Evolutionary conservation across 805 yeast species (phyloP), one percentile per base, ranked within the genome.

Genomic region (Wickerhamiella hasegawae): DNA sequence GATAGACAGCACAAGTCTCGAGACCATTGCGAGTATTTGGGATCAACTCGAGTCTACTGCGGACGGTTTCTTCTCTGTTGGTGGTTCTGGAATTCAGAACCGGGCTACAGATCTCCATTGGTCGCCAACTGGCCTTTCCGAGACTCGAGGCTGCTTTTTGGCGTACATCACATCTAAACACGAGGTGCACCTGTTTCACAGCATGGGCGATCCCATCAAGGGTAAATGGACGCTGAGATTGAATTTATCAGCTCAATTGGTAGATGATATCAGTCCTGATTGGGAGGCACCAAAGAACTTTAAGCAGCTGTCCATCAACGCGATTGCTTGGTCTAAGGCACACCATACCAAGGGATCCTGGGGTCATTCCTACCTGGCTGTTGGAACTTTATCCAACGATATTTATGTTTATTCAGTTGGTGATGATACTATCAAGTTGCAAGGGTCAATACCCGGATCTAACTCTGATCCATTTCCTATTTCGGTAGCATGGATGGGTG

Each of bases 101-200:
- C n/a, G n/a, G n/a, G 31, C 30, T 4, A 28, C 37, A 5, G 40
- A 37, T 18, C 19, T 37, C 5, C 19, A 18, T 2, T 37, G 40
- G 40, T 37, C 40, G 21, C 36, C 39, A 6, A 5, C 32, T 12
- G 31, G 31, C 11, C 14, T 25, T 18, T 18, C 33, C 14, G 23
- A 16, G 14, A 18, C 12, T 9, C 16, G 37, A 3, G 34, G 36
- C 12, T 29, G 37, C 24, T 11, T 37, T 12, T 19, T 37, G 25
- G 40, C 40, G 4, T 36, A 15, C 8, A 14, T 37, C 23, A 30
- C 34, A 4, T 18, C n/a, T 10, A 20, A 19, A 6, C 18, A 28
- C 14, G 33, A 21, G 5, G 31, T 29, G 8, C 30, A 21, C 16
- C 17, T 37, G 3, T 23, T 34, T 11, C 23, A 21, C 11, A 28